Evolutionary conservation across 2,329 filamentous ascomycete species (phyloP), one percentile per base, ranked within the genome.

Genomic region (Didymella keratinophila): DNA sequence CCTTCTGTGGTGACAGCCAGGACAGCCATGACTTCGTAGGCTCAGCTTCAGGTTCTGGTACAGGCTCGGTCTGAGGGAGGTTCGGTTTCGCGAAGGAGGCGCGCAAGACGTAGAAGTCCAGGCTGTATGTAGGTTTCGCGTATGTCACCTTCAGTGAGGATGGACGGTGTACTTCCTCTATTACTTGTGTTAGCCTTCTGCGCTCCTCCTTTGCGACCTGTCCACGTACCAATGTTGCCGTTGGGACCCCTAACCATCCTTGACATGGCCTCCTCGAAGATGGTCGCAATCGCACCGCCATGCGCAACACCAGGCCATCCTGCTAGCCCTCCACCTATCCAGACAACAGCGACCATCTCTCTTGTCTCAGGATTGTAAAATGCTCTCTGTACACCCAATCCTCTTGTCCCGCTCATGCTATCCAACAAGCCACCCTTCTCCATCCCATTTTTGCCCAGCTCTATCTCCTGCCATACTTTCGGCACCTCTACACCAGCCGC

Each of bases 221-320:
- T 21, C 21, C 21, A 21, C 66, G 25, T 69, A 76, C 74, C 71
- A 28, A 76, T 54, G 37, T 62, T 46, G 0, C 62, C 66, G 44
- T 67, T 63, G 0, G 41, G 87, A 80, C 69, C 87, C 83, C 64
- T 88, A 77, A 67, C 85, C 83, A 86, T 87, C 42, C 88, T 81
- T n/a, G 87, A 86, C 61, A 91, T 80, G 50, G 83, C 84, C 78
- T 93, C 90, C 72, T 91, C 86, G 36, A 93, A 76, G 3, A 91
- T 74, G 0, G 87, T 92, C 8, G 87, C 88, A 47, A 90, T 81
- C 7, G 83, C 81, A 14, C 90, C 90, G 54, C 90, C 90, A 77
- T 94, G 90, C 50, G 87, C 86, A 39, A 90, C 81, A 12, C 84
- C 83, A 1, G 90, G 90, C 88, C 89, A 93, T 4, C 91, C 90